Base-by-base conservation (phyloP, 805 yeast genomes). In the Isabelozyma rhagii region DNA sequence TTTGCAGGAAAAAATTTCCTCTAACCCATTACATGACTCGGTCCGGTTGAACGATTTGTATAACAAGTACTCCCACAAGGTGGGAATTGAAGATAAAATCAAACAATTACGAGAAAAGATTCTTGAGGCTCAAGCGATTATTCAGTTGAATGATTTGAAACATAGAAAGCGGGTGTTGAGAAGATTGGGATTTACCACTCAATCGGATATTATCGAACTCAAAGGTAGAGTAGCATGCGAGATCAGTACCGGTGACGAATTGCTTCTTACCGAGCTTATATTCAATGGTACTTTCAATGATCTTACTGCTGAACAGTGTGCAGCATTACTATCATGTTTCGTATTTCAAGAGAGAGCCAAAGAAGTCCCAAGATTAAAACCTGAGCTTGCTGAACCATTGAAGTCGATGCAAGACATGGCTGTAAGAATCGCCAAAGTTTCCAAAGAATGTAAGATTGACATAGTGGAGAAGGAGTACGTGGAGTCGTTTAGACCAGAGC, bases 211-310 rank as follows among this genome's bases (percentile, higher is more conserved):
- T 53, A 96, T 94, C 55, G 97, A 94, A 66, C 78, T 94, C 60
- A 94, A 94, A 69, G 99, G 99, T 49, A 82, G 98, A 65, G 98
- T 94, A 49, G 97, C 97, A 0, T 93, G 98, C 69, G 97, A 93
- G 62, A 93, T 93, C 58, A 84, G 93, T 58, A 87, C 96, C 18
- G 97, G 97, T 51, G 90, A 84, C 62, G 97, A 90, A 68, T 71
- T 90, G 48, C 64, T 90, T 53, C 70, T 94, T 46, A 94, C 99
- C 0, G 99, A 94, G 65, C 74, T 94, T 57, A 88, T 94, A 31
- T 94, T 94, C 78, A 92, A 92, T 65, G 98, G 98, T 80, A 87
- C 89, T 21, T 94, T 94, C 74, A 90, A 85, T 59, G 97, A 90
- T 46, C 75, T 94, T 52, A 78, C 84, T 5, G 85, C 97, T 2